Conservation (phyloP, 495 filamentous ascomycete species). For the Cercophora newfieldiana region DNA sequence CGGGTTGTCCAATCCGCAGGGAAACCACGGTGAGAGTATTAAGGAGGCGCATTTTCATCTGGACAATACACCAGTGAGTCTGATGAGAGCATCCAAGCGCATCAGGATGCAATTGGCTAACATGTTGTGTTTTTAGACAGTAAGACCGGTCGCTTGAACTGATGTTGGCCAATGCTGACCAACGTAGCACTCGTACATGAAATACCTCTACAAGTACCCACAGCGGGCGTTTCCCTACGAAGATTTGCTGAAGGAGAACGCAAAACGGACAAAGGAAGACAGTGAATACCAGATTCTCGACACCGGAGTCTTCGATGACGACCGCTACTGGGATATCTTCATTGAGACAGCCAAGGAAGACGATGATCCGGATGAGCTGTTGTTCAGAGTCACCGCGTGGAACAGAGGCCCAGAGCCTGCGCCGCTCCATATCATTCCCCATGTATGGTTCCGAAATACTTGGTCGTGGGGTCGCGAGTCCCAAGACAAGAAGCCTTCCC, state of each 20-base stretch:
- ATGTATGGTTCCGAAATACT: constrained; percentile 96
- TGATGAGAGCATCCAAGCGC: background rate
- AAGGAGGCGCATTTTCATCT: constrained; percentile 96
- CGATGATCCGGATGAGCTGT: constrained; percentile 82
- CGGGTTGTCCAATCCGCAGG: constrained; percentile 91
- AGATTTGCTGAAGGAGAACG: constrained; percentile 80
- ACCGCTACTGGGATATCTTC: constrained; percentile 94
- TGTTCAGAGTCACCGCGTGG: constrained; percentile 95
- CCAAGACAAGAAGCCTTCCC: constrained; percentile 69
- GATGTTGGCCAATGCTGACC: constrained; percentile 12
- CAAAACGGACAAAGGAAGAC: constrained; percentile 68
- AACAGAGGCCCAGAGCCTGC: constrained; percentile 90
- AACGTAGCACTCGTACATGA: constrained; percentile 93
- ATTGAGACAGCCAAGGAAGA: constrained; percentile 95
- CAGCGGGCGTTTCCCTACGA: constrained; percentile 91
- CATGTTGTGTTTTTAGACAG: constrained; percentile 37
- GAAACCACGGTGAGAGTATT: constrained; percentile 94
- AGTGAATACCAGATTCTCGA: constrained; percentile 90
- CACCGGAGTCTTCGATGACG: constrained; percentile 87
- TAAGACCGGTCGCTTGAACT: constrained; percentile 30
- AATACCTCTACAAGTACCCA: constrained; percentile 95
- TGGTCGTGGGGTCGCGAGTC: constrained; percentile 88
- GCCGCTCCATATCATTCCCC: constrained; percentile 88
- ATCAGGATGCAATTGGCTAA: constrained; percentile 22
- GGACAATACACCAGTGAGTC: constrained; percentile 76